A percentile compares a stretch with the other conserved stretches of the same genome.
phyloP scores from a whole-genome alignment of 257 asterid species.

The Jacaranda copaia region DNA sequence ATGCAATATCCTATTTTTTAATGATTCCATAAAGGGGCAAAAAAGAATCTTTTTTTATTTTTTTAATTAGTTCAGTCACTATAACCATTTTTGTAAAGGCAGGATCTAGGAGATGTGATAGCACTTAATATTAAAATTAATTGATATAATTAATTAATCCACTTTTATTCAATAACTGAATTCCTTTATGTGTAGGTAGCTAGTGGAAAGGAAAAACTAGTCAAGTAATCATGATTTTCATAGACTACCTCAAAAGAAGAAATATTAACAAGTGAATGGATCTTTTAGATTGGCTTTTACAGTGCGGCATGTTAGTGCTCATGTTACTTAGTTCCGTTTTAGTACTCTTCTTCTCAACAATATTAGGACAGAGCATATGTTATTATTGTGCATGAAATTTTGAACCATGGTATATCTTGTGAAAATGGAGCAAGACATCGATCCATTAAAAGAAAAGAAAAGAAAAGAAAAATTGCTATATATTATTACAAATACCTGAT shows the following conservation, averaged over 20 bases:
- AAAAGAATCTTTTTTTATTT: not conserved
- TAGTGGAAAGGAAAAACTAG: not conserved
- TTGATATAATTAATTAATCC: not conserved
- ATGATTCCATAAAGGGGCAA: constrained; percentile 34
- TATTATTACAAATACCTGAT: too few species aligned
- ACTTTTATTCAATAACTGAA: constrained; percentile 9
- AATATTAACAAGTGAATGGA: not conserved
- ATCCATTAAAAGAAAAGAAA: too few species aligned
- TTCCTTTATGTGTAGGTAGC: not conserved
- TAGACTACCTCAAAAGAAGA: constrained; percentile 1
- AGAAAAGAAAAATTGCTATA: too few species aligned
- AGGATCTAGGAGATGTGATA: constrained; percentile 46
- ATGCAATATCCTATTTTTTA: too few species aligned
- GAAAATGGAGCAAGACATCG: too few species aligned
- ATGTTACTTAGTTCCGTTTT: not conserved
- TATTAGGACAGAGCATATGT: not conserved
- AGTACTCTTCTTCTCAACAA: not conserved
- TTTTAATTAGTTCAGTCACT: constrained; percentile 24
- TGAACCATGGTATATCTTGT: too few species aligned
- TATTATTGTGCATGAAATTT: too few species aligned
- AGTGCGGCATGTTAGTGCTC: not conserved
- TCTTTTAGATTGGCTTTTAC: constrained; percentile 26
- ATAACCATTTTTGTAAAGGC: constrained; percentile 34
- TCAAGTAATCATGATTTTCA: constrained; percentile 29
- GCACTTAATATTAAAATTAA: constrained; percentile 19